Evolutionary conservation across 2,329 filamentous ascomycete species (phyloP), one percentile per base, ranked within the genome.

Genomic region (Aspergillus sp.): DNA sequence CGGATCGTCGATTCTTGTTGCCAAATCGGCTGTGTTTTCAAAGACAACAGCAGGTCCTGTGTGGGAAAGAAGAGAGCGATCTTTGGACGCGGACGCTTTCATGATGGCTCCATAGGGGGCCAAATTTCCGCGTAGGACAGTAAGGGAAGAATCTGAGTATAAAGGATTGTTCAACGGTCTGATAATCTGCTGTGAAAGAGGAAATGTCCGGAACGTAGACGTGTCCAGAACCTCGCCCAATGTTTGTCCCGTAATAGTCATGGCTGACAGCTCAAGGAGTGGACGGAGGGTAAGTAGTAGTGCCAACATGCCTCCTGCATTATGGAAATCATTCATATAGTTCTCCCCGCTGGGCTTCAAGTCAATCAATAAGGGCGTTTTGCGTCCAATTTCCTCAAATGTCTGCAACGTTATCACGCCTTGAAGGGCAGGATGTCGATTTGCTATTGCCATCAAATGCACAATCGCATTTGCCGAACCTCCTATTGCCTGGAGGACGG

Each of bases 381-480:
- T 71, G 13, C 64, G 63, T 3, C 75, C 75, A 30, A 78, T 71
- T 4, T 75, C 70, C 43, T 77, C 74, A 47, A 78, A 65, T 0
- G 69, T 74, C 20, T 71, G 56, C 15, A 78, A 53, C 0, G 68
- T 73, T 38, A 78, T 74, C 3, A 61, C 59, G 3, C 73, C 73
- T 30, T 70, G 65, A 3, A 78, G 50, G 1, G 63, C 55, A 0
- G 77, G 76, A 50, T 79, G 76, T 3, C 77, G 65, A 46, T 78
- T 78, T 13, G 75, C 75, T 25, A 80, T 72, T n/a, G 77, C 77
- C 43, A 74, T 69, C 9, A 80, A 53, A 58, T 80, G 77, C 12
- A 80, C 77, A 0, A 77, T 72, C 0, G 76, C 76, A 54, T 80
- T 80, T 4, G 77, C 79, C 37, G 73, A 77, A 7, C 77, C 77